These are phyloP conservation scores for Physaria fendleri DNA, from an alignment of 345 rosid species.

Conservation along the genomic window DNA sequence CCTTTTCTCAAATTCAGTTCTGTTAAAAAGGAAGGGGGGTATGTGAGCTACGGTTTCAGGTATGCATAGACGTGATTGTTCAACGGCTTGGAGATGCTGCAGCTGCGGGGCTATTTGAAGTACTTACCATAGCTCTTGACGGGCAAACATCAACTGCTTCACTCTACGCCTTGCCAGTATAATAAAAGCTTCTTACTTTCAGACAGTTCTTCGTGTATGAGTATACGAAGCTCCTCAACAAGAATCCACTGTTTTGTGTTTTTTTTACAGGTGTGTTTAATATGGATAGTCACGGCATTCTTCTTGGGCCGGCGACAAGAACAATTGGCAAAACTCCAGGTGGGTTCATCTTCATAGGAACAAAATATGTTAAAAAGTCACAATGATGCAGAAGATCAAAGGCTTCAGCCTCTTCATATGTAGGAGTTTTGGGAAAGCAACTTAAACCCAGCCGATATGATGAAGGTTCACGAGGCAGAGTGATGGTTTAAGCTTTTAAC, in stretches of 20 bases:
- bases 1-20: not conserved
- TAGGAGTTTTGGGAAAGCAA: slow-evolving; percentile 20
- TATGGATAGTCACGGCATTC: slow-evolving; percentile 72
- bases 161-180: slow-evolving; percentile 74
- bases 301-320: slow-evolving; percentile 67
- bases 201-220: not conserved
- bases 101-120: slow-evolving; percentile 81
- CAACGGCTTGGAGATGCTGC: slow-evolving; percentile 95
- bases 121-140: slow-evolving; percentile 59
- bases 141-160: slow-evolving; percentile 62
- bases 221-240: not conserved
- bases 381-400: slow-evolving; percentile 21
- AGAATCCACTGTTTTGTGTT: not conserved
- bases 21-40: not conserved
- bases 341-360: slow-evolving; percentile 29
- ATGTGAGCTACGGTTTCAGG: slow-evolving; percentile 31
- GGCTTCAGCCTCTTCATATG: slow-evolving; percentile 10
- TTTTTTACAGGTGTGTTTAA: slow-evolving; percentile 46
- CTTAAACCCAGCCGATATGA: not conserved
- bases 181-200: not conserved
- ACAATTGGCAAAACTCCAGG: slow-evolving; percentile 56
- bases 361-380: not conserved
- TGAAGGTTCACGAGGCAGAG: no score
- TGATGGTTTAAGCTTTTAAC: no score
- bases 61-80: slow-evolving; percentile 84